These are phyloP conservation scores for Seiridium unicorne DNA, from an alignment of 2,329 filamentous ascomycete genomes.

Conservation along the genomic window DNA sequence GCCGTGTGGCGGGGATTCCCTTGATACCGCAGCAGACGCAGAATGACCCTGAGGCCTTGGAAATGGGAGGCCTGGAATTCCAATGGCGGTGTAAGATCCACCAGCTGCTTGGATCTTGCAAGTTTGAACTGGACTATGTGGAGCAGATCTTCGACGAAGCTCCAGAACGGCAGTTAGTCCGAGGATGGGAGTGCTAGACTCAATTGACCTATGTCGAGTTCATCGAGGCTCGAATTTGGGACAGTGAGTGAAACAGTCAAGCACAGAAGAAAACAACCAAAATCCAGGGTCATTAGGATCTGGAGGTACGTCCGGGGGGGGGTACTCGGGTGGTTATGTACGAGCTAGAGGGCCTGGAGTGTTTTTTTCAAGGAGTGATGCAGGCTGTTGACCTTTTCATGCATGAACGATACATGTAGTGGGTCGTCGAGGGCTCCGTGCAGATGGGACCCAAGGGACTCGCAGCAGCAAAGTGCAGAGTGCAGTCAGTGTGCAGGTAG, in stretches of 20 bases:
- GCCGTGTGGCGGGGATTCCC: slow-evolving; percentile 18
- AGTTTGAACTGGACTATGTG: slow-evolving; percentile 23
- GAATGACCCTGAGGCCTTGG: neutral
- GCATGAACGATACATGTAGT: slow-evolving; percentile 11
- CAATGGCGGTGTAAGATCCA: slow-evolving; percentile 27
- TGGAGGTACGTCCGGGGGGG: slow-evolving; percentile 6
- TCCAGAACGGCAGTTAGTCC: neutral
- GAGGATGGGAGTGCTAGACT: neutral
- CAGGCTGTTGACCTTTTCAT: slow-evolving; percentile 8
- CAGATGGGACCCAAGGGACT: neutral
- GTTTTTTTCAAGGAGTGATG: slow-evolving; percentile 7
- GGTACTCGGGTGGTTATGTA: slow-evolving; percentile 1
- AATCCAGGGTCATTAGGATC: neutral
- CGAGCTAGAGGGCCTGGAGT: slow-evolving; percentile 1
- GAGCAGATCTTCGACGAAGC: slow-evolving; percentile 17
- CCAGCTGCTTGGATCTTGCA: slow-evolving; percentile 14
- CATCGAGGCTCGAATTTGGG: neutral
- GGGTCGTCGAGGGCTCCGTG: slow-evolving; percentile 8
- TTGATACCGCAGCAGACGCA: slow-evolving; percentile 9
- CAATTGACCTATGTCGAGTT: neutral
- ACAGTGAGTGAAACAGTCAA: neutral
- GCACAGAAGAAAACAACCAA: neutral
- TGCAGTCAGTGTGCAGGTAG: neutral
- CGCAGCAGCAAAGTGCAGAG: neutral
- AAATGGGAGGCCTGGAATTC: slow-evolving; percentile 12